phyloP scores from a whole-genome alignment of 441 rosid species.

The Syzygium syzygioides region DNA sequence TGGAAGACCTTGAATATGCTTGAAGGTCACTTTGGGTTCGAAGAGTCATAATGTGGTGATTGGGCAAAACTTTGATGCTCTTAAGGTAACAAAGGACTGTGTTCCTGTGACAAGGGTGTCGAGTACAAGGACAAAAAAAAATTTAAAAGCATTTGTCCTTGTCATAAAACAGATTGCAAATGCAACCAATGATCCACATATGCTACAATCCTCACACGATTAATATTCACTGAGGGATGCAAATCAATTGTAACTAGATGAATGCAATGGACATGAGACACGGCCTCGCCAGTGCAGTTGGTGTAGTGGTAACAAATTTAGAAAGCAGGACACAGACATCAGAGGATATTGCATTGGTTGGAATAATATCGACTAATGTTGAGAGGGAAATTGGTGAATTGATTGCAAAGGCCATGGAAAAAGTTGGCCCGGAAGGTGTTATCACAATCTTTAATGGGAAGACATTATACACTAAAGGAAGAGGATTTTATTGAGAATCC shows the following conservation, averaged over 20 bases:
- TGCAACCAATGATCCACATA: conserved; percentile 75
- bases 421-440: conserved; percentile 89
- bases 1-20: too few species aligned
- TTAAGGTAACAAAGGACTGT: too few species aligned
- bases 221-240: conserved; percentile 80
- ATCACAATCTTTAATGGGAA: conserved; percentile 46
- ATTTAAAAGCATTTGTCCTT: too few species aligned
- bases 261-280: conserved; percentile 88
- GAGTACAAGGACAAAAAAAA: too few species aligned
- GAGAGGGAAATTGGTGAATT: conserved; percentile 89
- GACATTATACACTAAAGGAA: too few species aligned
- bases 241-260: conserved; percentile 90
- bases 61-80: too few species aligned
- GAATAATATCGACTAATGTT: conserved; percentile 91
- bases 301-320: conserved; percentile 67
- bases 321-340: conserved; percentile 74
- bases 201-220: conserved; percentile 70
- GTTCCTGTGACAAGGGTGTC: too few species aligned
- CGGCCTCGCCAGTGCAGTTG: conserved; percentile 87
- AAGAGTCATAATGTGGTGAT: too few species aligned
- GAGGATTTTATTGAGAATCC: too few species aligned
- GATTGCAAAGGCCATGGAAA: conserved; percentile 94
- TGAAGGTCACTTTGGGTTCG: too few species aligned
- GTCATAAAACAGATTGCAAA: conserved; percentile 18
- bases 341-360: conserved; percentile 82